Base-by-base conservation (phyloP, 129 eudicot species). In the Scalesia atractyloides region DNA sequence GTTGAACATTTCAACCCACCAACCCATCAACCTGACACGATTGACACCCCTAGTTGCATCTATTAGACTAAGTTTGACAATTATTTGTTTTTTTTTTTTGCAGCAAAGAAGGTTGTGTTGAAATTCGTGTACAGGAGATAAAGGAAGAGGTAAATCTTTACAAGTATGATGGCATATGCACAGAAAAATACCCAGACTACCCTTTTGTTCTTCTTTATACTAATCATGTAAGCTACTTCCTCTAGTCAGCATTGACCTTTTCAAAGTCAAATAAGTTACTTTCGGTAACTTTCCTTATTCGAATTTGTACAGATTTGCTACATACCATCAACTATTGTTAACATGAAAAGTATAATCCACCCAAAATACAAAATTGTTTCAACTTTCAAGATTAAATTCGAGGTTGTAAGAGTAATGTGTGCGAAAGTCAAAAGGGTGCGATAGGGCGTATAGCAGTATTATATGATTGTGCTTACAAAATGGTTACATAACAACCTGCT, bases 31-130 rank as follows among this genome's bases (percentile, higher is more conserved):
- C 3, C 34, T 4, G 3, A 30, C 34, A 30, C 4, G 34, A 30
- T 30, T 30, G 34, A 30, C 34, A 30, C 34, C 34, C 34, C 34
- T 41, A 2, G 46, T 6, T 7, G 46, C 10, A 7, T 41, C 46
- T 41, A 41, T 68, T 51, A 3, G 16, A 12, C 7, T 7, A 15
- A 22, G 2, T 64, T 66, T 10, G 19, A 15, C 11, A 34, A 44
- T 54, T 2, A 14, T 14, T 10, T 15, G 1, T 0, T 39, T 9
- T 1, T 68, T 19, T 44, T 67, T 63, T 47, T 46, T 69, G 47
- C 56, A 77, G 81, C 75, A 15, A 36, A 48, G 81, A 50, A 60
- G 62, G 20, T 68, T 76, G 53, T 76, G 75, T 48, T 76, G 44
- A 66, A 19, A 60, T 50, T 49, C 59, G 52, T 37, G 75, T 16